phyloP scores from a whole-genome alignment of 495 filamentous ascomycete genomes.

The Elasticomyces elasticus region DNA sequence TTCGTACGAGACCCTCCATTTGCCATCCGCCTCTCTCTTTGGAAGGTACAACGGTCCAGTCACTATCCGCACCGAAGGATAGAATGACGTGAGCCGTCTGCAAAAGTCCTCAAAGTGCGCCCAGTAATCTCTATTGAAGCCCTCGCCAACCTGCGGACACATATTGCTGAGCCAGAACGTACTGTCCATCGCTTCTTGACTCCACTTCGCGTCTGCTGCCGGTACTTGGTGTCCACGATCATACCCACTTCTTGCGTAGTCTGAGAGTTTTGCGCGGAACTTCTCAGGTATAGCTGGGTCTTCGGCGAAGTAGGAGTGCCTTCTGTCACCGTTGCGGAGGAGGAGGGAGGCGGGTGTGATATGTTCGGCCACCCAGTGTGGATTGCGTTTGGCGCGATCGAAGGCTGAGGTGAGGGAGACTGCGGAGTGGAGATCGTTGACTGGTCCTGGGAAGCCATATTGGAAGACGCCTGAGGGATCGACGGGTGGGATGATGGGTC shows the following conservation, averaged over 20 bases:
- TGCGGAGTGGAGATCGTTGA: slow-evolving; percentile 68
- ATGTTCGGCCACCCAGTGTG: slow-evolving; percentile 92
- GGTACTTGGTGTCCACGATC: slow-evolving; percentile 75
- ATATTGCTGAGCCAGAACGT: slow-evolving; percentile 92
- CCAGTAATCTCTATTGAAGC: slow-evolving; percentile 99
- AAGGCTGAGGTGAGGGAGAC: slow-evolving; percentile 70
- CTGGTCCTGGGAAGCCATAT: slow-evolving; percentile 92
- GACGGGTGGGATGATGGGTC: slow-evolving; percentile 43
- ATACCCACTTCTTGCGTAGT: slow-evolving; percentile 85
- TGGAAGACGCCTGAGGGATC: slow-evolving; percentile 85
- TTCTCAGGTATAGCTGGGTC: slow-evolving; percentile 67
- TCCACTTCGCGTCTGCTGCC: slow-evolving; percentile 93
- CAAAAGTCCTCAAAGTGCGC: slow-evolving; percentile 97
- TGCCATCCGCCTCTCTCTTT: slow-evolving; percentile 67
- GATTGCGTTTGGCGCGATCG: slow-evolving; percentile 87
- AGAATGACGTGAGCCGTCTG: slow-evolving; percentile 64
- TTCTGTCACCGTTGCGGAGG: slow-evolving; percentile 66
- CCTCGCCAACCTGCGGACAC: slow-evolving; percentile 94
- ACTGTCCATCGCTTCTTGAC: slow-evolving; percentile 82
- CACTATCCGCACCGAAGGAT: slow-evolving; percentile 81
- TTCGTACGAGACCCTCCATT: slow-evolving; percentile 92
- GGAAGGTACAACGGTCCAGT: slow-evolving; percentile 93
- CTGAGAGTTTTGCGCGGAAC: slow-evolving; percentile 81
- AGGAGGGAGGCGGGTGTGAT: slow-evolving; percentile 84
- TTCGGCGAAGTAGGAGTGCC: slow-evolving; percentile 73